Evolutionary conservation across 192 early-diverging fungal genomes (phyloP), one percentile per base, ranked within the genome.

Genomic region (Backusella australiensis): DNA sequence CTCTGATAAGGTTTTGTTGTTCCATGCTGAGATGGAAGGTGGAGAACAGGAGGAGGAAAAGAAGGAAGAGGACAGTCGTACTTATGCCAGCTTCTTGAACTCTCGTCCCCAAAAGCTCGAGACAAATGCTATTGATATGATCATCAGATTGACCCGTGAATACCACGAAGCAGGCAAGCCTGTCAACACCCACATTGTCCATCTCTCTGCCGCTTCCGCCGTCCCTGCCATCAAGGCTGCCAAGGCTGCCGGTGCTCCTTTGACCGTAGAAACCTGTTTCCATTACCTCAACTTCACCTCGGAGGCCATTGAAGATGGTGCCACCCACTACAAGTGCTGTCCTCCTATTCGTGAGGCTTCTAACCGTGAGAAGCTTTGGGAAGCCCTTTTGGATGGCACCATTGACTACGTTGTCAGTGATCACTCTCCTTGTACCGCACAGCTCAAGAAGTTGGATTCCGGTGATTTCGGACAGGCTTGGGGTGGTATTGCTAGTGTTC

Each of bases 301-400:
- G 1, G 92, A 93, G 78, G 78, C 80, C 23, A 87, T 95, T 34
- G 91, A 92, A 14, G 77, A 85, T 34, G 86, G 90, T 71, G 89
- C 89, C 34, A 95, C 93, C 26, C 88, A 95, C 81, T 95, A 89
- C 87, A 95, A 95, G 81, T 95, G 93, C 82, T 95, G 93, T 79
- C 93, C 93, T 70, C 93, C 93, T 15, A 93, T 95, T 75, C 91
- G 93, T 80, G 83, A 89, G 67, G 78, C 89, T 38, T 76, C 77
- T 69, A 95, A 95, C 84, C 83, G 92, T 49, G 88, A 90, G 36
- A 75, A 76, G 66, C 81, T 95, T 56, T 95, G 93, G 93, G 85
- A 86, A 71, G 93, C 91, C 26, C 81, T 95, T 52, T 81, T 89
- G 77, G 92, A 93, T 75, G 92, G 93, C 36, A 88, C 89, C 34